Conservation (phyloP, 2,329 filamentous ascomycete genomes). For the Calonectria ilicicola region DNA sequence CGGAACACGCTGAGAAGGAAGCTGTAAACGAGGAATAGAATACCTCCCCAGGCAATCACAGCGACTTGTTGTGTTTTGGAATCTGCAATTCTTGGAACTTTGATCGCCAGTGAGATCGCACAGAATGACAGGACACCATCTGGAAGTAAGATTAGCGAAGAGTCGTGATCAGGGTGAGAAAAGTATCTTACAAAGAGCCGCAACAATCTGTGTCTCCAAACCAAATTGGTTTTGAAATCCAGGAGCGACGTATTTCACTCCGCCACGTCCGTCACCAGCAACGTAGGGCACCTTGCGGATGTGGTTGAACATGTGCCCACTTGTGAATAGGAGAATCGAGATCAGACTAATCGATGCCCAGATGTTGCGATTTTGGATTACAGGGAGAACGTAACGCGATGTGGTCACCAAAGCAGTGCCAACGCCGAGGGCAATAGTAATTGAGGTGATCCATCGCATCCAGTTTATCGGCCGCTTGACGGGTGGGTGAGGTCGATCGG, state of each 20-base stretch:
- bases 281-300: conserved; percentile 97
- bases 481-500: conserved; percentile 81
- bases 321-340: conserved; percentile 90
- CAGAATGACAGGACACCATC: conserved; percentile 85
- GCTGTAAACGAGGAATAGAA: conserved; percentile 89
- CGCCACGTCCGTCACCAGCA: conserved; percentile 83
- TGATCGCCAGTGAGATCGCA: conserved; percentile 89
- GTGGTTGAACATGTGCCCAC: conserved; percentile 99
- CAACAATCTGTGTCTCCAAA: conserved; percentile 94
- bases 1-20: conserved; percentile 95
- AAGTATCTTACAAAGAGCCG: conserved; percentile 82
- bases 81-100: conserved; percentile 89
- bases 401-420: conserved; percentile 77
- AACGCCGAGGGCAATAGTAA: conserved; percentile 76
- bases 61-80: conserved; percentile 82
- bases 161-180: not conserved
- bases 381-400: conserved; percentile 82
- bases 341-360: conserved; percentile 95
- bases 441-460: conserved; percentile 75
- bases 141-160: conserved; percentile 52
- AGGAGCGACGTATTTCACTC: conserved; percentile 88
- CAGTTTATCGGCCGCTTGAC: conserved; percentile 91
- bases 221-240: conserved; percentile 96
- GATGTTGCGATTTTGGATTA: conserved; percentile 90
- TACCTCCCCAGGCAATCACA: conserved; percentile 81